Evolutionary conservation across 768 basidiomycete genomes (phyloP).

Genomic region (Trametes coccinea): DNA sequence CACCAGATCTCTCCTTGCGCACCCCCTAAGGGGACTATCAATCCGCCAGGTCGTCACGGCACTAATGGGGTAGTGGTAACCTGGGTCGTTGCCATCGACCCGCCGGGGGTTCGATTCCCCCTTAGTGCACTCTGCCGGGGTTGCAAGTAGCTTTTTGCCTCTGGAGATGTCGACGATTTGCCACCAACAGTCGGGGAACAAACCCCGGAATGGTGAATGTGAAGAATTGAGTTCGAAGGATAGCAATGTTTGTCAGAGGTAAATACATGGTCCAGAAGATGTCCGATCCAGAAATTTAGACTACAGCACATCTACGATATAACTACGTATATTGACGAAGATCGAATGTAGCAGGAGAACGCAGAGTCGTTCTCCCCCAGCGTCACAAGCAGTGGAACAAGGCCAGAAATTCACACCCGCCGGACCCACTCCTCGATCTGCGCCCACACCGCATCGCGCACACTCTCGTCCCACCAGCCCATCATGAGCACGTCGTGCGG

Average conservation of each 20-base stretch:
- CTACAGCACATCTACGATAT: no score
- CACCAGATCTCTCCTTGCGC: no score
- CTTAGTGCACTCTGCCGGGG: constrained; percentile 58
- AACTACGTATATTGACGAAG: no score
- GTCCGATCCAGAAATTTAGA: no score
- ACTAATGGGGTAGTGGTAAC: constrained; percentile 3
- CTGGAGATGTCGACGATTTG: background rate
- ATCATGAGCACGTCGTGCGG: constrained; percentile 50
- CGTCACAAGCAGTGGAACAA: background rate
- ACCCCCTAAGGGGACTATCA: no score
- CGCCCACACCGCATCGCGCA: constrained; percentile 40
- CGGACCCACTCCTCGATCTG: constrained; percentile 38
- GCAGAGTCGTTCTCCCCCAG: background rate
- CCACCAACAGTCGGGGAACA: background rate
- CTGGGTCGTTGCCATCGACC: constrained; percentile 45
- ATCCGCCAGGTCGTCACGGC: background rate
- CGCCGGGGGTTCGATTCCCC: constrained; percentile 88
- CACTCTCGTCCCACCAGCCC: constrained; percentile 47
- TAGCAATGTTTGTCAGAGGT: no score
- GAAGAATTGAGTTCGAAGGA: no score
- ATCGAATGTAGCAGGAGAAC: background rate
- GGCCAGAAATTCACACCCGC: background rate
- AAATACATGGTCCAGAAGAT: no score
- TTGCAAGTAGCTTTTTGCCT: background rate
- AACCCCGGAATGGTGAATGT: no score